A percentile compares a stretch with the other conserved stretches of the same genome.
These are phyloP conservation scores for Bacidia rubella DNA, from an alignment of 495 filamentous ascomycete genomes.

Conservation along the genomic window DNA sequence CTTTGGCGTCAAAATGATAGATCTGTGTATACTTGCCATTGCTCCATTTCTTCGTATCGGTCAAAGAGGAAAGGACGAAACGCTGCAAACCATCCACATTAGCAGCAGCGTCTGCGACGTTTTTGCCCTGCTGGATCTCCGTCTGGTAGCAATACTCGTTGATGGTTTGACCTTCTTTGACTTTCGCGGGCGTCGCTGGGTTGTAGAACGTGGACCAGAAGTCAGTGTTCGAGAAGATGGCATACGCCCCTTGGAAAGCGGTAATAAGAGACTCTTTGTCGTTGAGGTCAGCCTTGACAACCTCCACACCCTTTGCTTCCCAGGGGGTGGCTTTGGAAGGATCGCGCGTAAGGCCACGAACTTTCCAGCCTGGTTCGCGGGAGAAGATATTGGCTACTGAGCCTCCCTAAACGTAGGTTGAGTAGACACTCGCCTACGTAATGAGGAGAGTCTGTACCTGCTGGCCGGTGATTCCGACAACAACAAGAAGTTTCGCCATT, in stretches of 20 bases:
- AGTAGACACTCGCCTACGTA: too few species aligned
- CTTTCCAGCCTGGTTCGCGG: conserved; percentile 23
- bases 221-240: conserved; percentile 39
- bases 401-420: conserved; percentile 26
- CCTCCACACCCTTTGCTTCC: conserved; percentile 28
- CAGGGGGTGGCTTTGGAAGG: conserved; percentile 26
- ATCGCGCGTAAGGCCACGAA: conserved; percentile 32
- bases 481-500: too few species aligned
- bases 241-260: conserved; percentile 33
- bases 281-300: conserved; percentile 32
- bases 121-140: conserved; percentile 36
- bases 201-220: conserved; percentile 28
- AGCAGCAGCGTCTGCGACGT: conserved; percentile 36
- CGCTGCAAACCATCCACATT: conserved; percentile 31
- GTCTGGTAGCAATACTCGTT: conserved; percentile 33
- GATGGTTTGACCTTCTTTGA: conserved; percentile 21
- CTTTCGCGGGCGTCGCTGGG: conserved; percentile 17
- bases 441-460: too few species aligned
- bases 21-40: not conserved
- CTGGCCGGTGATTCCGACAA: too few species aligned
- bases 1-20: not conserved
- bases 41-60: not conserved
- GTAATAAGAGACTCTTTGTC: conserved; percentile 24
- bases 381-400: conserved; percentile 31
- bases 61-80: conserved; percentile 24